Evolutionary conservation across 2,329 filamentous ascomycete species (phyloP), one percentile per base, ranked within the genome.

Genomic region (Thielaviopsis cerberus): DNA sequence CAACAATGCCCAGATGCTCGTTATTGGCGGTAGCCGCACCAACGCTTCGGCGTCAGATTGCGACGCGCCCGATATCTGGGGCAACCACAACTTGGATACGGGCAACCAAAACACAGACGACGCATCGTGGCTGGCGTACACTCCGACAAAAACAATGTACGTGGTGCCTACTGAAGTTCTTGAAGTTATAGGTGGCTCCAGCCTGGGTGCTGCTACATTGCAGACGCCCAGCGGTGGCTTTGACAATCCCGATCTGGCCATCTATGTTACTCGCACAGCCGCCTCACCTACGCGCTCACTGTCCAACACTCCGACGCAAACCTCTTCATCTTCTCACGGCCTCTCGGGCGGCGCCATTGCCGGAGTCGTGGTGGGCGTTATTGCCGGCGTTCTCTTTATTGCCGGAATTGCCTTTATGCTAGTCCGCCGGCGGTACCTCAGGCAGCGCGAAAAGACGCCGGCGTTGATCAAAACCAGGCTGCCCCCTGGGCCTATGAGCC

Each of bases 11-110:
- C 81, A 84, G 65, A 83, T 84, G 76, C 67, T 84, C 24, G 72
- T 84, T 53, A 76, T 83, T 37, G 81, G 81, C 23, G 81, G 81
- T 20, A 74, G 72, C 52, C 80, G 82, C 61, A 75, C 79, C 0
- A 63, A 30, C 11, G 5, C 27, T 30, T 30, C 71, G 8, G 68
- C 65, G 11, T 67, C 72, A 37, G 63, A 69, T 5, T 83, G 80
- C 63, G 80, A 83, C 64, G 69, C 69, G n/a, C 70, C 72, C 1
- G 68, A 69, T 13, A 70, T 75, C 24, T 79, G 74, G 71, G 79
- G 76, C 4, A 74, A 74, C 11, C 79, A 82, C 66, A 77, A 78
- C 60, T 67, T 78, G 59, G 74, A 80, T 63, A 66, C 80, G 24
- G 75, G 78, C 23, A 69, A 74, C 57, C 74, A 75, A 30, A 76